Evolutionary conservation across 208 protist species (phyloP), one percentile per base, ranked within the genome.

Genomic region (Leishmania guyanensis): DNA sequence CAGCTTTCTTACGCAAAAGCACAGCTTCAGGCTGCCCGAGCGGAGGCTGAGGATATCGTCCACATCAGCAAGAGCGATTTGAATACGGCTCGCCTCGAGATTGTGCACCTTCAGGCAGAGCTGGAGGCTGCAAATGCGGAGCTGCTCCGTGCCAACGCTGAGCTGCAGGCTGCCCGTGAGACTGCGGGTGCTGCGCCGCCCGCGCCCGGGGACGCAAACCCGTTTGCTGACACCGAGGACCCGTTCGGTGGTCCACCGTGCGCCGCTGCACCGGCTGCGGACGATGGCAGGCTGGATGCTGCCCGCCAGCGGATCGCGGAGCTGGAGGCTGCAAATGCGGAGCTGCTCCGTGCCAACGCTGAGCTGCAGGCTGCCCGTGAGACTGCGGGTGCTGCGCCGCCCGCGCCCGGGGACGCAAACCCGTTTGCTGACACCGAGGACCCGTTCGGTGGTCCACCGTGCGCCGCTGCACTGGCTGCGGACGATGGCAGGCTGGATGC

Each of bases 381-480:
- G 60, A n/a, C 46, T 36, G 79, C 72, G 14, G 58, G 69, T 36
- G 79, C 78, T 54, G 64, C 77, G 29, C 60, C 8, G 39, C 43
- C n/a, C 3, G 43, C 77, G 4, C 58, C 0, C 36, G 68, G 22
- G 0, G 69, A 64, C 48, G 43, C 50, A 12, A 87, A 87, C 75
- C 84, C 75, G 74, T 87, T 84, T 33, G 56, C 62, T 17, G 62
- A 77, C 22, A 75, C 69, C 16, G 84, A 72, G 54, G 76, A 83
- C 36, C 75, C 70, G 50, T 78, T 77, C 20, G 71, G 75, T 50
- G 62, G 20, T 8, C 50, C 73, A 14, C 56, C 66, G 33, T 1
- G 17, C 56, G 71, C 50, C 22, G 50, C 54, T 20, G 48, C 46
- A 46, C 33, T 56, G 5, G 62, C 53, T n/a, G 79, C 1, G 26